Base-by-base conservation (phyloP, 441 rosid species). In the Jatropha podagrica region DNA sequence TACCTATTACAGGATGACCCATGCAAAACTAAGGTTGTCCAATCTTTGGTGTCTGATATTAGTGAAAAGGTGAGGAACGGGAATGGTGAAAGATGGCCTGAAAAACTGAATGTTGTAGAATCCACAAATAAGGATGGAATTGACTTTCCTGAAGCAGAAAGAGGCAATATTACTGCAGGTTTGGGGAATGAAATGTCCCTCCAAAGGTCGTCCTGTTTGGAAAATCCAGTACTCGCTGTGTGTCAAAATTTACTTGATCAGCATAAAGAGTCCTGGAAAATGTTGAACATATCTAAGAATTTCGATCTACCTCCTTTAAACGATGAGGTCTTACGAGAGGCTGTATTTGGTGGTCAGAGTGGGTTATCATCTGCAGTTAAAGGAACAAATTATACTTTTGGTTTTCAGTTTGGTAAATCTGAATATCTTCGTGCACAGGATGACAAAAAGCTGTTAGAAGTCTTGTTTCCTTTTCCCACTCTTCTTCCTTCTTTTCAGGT, bases 401-500 rank as follows among this genome's bases (percentile, higher is more conserved):
- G 97, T 75, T 95, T 91, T 86, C 95, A 84, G 69, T 91, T 85
- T 86, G 85, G 88, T 77, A 81, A 80, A 77, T 80, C 87, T 79
- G 88, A 90, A 74, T 79, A 86, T 84, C 85, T 76, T 83, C 87
- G 82, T 81, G 83, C 88, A 59, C 88, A 87, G 77, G 79, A 82
- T 81, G 96, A 88, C 59, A 73, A 78, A 56, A 80, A 85, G 80
- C 72, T 88, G 76, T 74, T 95, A 65, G 92, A 93, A 91, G 78
- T 71, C 37, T 80, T 92, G 83, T 95, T 95, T 82, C 97, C 95
- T 71, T 92, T 90, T 79, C 99, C 98, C 54, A 93, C 98, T 55
- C 69, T 93, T 77, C 99, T 95, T 85, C 99, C 97, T 83, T 82
- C 86, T 51, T 84, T 86, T 71, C 89, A 87, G 98, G 99, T 92